Conservation (phyloP, 768 basidiomycete genomes). For the Harrya chromipes region DNA sequence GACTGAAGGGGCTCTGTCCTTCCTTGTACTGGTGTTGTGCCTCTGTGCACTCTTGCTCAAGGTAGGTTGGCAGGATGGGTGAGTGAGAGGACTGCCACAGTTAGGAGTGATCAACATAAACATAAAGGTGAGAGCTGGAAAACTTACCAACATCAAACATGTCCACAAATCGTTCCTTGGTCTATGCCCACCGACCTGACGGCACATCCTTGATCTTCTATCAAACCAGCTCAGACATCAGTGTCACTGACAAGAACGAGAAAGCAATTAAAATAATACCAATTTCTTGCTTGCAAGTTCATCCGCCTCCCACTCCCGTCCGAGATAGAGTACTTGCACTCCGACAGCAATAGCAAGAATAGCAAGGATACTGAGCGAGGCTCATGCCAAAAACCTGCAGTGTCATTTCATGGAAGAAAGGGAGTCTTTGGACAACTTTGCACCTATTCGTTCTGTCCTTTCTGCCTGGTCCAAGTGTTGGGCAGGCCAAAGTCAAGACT, state of each 20-base stretch:
- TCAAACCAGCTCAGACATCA: not conserved
- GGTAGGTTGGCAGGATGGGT: constrained; percentile 45
- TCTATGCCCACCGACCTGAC: constrained; percentile 62
- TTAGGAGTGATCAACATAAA: not conserved
- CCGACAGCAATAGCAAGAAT: constrained; percentile 55
- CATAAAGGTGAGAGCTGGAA: not conserved
- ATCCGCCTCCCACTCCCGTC: constrained; percentile 73
- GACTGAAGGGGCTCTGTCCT: no score
- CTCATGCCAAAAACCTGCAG: constrained; percentile 53
- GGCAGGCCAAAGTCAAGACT: constrained; percentile 67
- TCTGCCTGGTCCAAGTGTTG: constrained; percentile 33
- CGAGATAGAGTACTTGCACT: constrained; percentile 60
- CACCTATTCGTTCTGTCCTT: constrained; percentile 60
- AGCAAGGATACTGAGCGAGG: constrained; percentile 51
- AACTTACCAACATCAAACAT: constrained; percentile 60
- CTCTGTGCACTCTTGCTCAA: constrained; percentile 49
- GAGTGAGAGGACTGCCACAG: constrained; percentile 23
- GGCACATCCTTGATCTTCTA: constrained; percentile 61
- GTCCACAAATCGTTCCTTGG: constrained; percentile 56
- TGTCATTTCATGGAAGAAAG: constrained; percentile 76
- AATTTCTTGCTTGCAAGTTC: constrained; percentile 64
- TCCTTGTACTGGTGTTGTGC: constrained; percentile 51
- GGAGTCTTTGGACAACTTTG: constrained; percentile 72
- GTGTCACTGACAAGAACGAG: not conserved
- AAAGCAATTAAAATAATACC: constrained; percentile 38